Evolutionary conservation across 345 rosid species (phyloP).

Genomic region (Dovyalis caffra): DNA sequence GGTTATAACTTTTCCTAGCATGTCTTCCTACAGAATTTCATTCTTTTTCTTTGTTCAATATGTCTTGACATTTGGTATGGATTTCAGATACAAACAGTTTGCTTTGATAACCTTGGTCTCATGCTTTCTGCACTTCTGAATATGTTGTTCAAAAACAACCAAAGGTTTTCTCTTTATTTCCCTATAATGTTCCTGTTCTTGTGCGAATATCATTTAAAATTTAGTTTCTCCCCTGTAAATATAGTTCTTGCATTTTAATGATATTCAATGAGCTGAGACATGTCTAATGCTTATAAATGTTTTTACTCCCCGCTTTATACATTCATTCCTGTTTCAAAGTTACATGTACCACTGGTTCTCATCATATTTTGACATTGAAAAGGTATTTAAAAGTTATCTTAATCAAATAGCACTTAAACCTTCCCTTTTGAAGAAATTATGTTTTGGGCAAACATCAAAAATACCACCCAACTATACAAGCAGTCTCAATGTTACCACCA

Average conservation of each 20-base stretch:
- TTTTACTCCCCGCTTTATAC: not conserved
- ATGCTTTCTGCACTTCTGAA: constrained; percentile 60
- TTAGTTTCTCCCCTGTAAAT: not conserved
- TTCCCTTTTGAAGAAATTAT: not conserved
- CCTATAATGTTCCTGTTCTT: not conserved
- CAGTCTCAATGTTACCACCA: too few relatives aligned
- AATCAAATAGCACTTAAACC: not conserved
- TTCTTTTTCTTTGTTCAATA: not conserved
- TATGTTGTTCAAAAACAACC: constrained; percentile 53
- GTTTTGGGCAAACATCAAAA: too few relatives aligned
- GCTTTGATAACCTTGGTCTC: constrained; percentile 74
- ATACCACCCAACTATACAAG: too few relatives aligned
- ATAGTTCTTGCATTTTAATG: not conserved
- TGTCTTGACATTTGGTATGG: constrained; percentile 21
- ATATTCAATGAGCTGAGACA: not conserved
- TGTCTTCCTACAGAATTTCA: not conserved
- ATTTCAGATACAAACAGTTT: constrained; percentile 67
- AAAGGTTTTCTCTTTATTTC: constrained; percentile 41
- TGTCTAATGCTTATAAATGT: not conserved
- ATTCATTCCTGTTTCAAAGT: not conserved
- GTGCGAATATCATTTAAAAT: not conserved
- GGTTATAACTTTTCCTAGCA: constrained; percentile 35
- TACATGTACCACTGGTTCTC: too few relatives aligned
- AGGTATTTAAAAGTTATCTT: not conserved
- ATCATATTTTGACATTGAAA: not conserved